Conservation (phyloP, 176 grass and related monocot genomes). For the Carex littledalei region DNA sequence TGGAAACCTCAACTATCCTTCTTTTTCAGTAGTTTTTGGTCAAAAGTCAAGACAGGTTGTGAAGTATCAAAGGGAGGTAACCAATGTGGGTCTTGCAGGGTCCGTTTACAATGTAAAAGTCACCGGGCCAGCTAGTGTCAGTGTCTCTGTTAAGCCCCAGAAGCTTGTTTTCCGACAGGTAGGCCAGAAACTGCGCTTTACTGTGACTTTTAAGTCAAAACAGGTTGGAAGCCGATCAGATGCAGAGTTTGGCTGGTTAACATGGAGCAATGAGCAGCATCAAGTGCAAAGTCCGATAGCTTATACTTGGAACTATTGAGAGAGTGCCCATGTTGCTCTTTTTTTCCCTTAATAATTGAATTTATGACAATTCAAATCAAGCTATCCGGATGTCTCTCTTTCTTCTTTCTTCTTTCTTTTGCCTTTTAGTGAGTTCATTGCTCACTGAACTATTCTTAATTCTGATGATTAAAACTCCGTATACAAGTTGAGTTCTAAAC, state of each 20-base stretch:
- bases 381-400: not conserved
- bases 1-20: slow-evolving; percentile 86
- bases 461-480: not conserved
- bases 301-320: slow-evolving; percentile 42
- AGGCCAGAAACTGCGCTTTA: slow-evolving; percentile 55
- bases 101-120: slow-evolving; percentile 44
- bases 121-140: slow-evolving; percentile 38
- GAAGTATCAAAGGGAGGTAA: slow-evolving; percentile 67
- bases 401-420: not conserved
- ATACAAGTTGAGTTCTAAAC: not conserved
- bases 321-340: not conserved
- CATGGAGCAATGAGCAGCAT: slow-evolving; percentile 53
- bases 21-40: slow-evolving; percentile 74
- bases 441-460: not conserved
- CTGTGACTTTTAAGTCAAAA: slow-evolving; percentile 46
- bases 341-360: not conserved
- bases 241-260: slow-evolving; percentile 67
- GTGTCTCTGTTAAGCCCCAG: slow-evolving; percentile 49
- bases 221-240: slow-evolving; percentile 34
- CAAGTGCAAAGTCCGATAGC: slow-evolving; percentile 67
- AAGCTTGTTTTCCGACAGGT: slow-evolving; percentile 49
- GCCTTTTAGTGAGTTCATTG: not conserved
- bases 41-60: slow-evolving; percentile 34
- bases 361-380: not conserved
- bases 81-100: slow-evolving; percentile 47